Percentiles rank a stretch among this genome's conserved stretches.
These are phyloP conservation scores for Perkinsela sp. DNA, from an alignment of 208 protist genomes.

Conservation along the genomic window DNA sequence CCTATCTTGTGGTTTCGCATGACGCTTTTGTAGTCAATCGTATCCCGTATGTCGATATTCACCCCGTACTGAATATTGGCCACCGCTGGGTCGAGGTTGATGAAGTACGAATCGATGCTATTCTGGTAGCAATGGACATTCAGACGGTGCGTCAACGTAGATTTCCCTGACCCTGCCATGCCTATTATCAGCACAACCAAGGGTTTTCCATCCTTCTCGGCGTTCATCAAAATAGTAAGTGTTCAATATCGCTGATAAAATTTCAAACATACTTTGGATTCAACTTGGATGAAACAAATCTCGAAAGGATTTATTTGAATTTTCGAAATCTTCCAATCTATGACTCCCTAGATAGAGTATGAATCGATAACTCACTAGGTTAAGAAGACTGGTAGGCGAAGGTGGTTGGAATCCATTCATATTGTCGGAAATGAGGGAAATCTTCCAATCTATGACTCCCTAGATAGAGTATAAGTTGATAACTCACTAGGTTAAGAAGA, in stretches of 20 bases:
- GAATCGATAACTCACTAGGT: too few relatives aligned
- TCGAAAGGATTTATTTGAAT: too few relatives aligned
- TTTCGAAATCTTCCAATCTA: neutral
- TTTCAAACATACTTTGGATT: too few relatives aligned
- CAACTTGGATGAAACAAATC: too few relatives aligned
- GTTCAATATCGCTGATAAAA: too few relatives aligned
- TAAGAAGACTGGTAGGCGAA: too few relatives aligned
- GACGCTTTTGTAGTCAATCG: constrained; percentile 89
- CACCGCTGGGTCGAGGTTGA: constrained; percentile 95
- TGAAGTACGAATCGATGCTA: constrained; percentile 58
- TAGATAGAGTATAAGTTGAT: too few relatives aligned
- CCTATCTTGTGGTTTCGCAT: constrained; percentile 88
- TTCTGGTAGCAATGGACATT: constrained; percentile 57
- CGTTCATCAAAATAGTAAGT: too few relatives aligned
- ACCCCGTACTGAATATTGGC: constrained; percentile 64
- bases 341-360: neutral
- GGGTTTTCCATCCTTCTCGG: constrained; percentile 15
- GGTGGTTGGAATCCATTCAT: too few relatives aligned
- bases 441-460: neutral
- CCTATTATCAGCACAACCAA: constrained; percentile 84
- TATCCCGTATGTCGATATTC: constrained; percentile 97
- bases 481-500: too few relatives aligned
- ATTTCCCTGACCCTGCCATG: constrained; percentile 96
- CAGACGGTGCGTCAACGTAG: constrained; percentile 85
- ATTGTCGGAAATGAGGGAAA: too few relatives aligned